phyloP scores from a whole-genome alignment of 495 filamentous ascomycete genomes.

The Collariella sp. region DNA sequence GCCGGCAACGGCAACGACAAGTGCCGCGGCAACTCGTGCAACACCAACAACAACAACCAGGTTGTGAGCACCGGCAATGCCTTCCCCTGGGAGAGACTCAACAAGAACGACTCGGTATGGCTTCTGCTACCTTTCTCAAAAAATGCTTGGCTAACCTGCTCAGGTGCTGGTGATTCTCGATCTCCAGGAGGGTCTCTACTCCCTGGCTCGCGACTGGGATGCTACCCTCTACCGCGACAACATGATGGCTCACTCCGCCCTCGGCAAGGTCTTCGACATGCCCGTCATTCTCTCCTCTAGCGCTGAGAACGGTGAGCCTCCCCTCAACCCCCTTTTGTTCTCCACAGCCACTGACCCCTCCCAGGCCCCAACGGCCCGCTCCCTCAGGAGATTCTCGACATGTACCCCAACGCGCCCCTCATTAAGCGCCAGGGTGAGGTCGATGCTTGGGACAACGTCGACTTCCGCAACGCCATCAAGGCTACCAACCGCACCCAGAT shows the following conservation, averaged over 20 bases:
- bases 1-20: slow-evolving; percentile 17
- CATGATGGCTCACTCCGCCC: slow-evolving; percentile 59
- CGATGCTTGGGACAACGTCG: slow-evolving; percentile 69
- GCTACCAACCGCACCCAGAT: slow-evolving; percentile 61
- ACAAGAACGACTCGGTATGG: slow-evolving; percentile 21
- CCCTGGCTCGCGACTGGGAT: slow-evolving; percentile 55
- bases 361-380: slow-evolving; percentile 59
- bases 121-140: background rate
- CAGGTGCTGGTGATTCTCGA: slow-evolving; percentile 60
- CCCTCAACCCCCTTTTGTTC: background rate
- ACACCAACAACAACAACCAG: background rate
- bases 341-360: background rate
- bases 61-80: background rate
- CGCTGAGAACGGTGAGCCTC: slow-evolving; percentile 41
- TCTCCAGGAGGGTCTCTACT: slow-evolving; percentile 61
- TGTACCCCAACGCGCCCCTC: slow-evolving; percentile 59
- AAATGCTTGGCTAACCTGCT: background rate
- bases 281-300: slow-evolving; percentile 65
- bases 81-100: slow-evolving; percentile 19
- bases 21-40: background rate
- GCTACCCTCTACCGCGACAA: slow-evolving; percentile 54
- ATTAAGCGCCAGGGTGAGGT: slow-evolving; percentile 67
- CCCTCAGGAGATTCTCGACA: slow-evolving; percentile 58
- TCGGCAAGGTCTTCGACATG: slow-evolving; percentile 58
- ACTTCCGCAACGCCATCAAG: slow-evolving; percentile 58